Base-by-base conservation (phyloP, 768 basidiomycete species). In the Lactarius quietus region DNA sequence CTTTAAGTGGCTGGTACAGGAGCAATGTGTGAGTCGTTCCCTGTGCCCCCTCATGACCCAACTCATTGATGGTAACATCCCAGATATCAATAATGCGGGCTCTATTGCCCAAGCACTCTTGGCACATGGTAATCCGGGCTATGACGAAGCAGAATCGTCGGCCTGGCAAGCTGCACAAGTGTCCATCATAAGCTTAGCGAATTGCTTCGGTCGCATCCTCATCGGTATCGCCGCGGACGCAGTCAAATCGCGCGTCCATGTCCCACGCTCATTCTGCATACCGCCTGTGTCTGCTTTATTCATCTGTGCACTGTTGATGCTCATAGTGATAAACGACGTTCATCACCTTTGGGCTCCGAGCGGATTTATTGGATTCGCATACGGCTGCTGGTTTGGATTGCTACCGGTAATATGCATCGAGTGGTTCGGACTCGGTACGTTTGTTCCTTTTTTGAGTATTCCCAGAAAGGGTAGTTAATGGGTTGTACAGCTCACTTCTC, bases 1-100 rank as follows among this genome's bases (percentile, higher is more conserved):
- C 23, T 55, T 62, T n/a, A 62, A 87, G 87, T 90, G 68, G 84
- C 85, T 62, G 90, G 90, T 12, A 88, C 85, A 14, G 90, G 90
- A 4, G 62, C 92, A 43, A 91, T 90, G 87, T 92, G 87, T 88
- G 70, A 55, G 85, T 74, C 38, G 29, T 23, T 26, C 23, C 48
- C 33, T 17, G 26, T 31, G 15, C 23, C 3, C 23, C 35, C 23
- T 18, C 23, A 15, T 36, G 31, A 18, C 39, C 15, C 41, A 61
- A 2, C 66, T 39, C 57, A 48, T 66, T 62, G 68, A 48, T 65
- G 28, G 48, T 12, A 39, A 29, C 20, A 23, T 23, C 36, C 29
- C 62, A 89, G 88, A 87, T 71, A 93, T 94, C 75, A 93, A 93
- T 73, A 93, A 94, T 68, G 90, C 88, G n/a, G 90, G 92, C 18